These are phyloP conservation scores for Tuber umbilicatum DNA, from an alignment of 495 filamentous ascomycete genomes.

Conservation along the genomic window DNA sequence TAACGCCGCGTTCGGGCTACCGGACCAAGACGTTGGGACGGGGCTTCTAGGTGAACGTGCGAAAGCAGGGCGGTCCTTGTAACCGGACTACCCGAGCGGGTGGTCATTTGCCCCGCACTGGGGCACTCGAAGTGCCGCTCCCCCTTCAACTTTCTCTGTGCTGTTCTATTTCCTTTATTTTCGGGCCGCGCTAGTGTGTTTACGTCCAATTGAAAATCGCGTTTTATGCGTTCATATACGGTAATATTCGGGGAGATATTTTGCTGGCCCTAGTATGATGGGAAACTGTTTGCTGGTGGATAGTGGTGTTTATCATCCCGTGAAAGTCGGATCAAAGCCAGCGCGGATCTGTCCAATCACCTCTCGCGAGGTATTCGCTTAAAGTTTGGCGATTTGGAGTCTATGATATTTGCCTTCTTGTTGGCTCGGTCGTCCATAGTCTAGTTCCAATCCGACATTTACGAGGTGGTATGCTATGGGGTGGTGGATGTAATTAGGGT, in stretches of 20 bases:
- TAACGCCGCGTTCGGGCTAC: neutral
- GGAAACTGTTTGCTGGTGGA: neutral
- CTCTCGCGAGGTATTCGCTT: no score
- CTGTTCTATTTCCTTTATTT: neutral
- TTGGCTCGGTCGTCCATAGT: no score
- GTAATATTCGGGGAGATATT: neutral
- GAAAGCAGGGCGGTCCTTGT: neutral
- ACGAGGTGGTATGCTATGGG: no score
- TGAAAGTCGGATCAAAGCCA: no score
- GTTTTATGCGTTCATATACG: neutral
- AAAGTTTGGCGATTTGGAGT: no score
- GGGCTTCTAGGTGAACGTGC: neutral
- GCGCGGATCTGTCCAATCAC: no score
- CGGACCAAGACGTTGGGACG: neutral
- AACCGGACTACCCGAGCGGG: neutral
- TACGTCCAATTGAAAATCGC: neutral
- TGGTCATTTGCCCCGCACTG: neutral
- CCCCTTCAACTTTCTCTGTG: neutral
- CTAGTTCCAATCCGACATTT: no score
- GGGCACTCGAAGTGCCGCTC: neutral
- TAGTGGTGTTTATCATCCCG: neutral
- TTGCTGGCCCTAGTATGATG: neutral
- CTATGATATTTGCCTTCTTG: no score
- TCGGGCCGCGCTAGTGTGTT: no score
- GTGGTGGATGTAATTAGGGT: neutral